Percentiles rank a stretch among this genome's conserved stretches.
phyloP scores from a whole-genome alignment of 176 grass and related monocot species.

The Triticum turgidum region DNA sequence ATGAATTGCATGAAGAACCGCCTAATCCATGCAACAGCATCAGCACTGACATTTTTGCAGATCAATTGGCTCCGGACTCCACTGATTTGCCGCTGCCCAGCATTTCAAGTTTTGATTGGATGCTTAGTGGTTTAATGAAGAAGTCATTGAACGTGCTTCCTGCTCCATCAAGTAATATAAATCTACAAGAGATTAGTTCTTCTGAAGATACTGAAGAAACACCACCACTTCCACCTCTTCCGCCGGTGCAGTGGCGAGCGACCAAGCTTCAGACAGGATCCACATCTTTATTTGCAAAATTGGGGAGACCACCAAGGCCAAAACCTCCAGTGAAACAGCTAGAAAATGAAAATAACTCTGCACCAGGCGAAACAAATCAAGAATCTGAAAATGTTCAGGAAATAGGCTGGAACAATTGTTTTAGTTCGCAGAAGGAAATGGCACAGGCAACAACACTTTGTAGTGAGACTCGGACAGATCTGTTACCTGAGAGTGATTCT shows the following conservation, averaged over 20 bases:
- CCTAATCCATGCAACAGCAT: neutral
- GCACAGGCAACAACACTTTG: neutral
- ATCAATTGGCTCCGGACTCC: conserved; percentile 18
- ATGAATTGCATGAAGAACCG: conserved; percentile 13
- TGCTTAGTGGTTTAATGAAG: conserved; percentile 39
- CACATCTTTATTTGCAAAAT: conserved; percentile 44
- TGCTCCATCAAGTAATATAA: conserved; percentile 30
- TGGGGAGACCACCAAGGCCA: conserved; percentile 48
- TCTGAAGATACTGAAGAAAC: conserved; percentile 38
- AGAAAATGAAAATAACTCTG: conserved; percentile 19
- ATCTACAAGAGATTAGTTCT: conserved; percentile 19
- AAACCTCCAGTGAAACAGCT: conserved; percentile 42
- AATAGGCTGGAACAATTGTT: neutral
- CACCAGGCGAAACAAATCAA: conserved; percentile 8
- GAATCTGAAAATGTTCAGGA: conserved; percentile 27
- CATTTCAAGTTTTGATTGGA: conserved; percentile 46
- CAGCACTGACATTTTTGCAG: conserved; percentile 28
- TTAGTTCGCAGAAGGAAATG: conserved; percentile 45
- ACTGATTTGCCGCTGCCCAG: conserved; percentile 8
- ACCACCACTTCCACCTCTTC: conserved; percentile 63
- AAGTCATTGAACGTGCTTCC: conserved; percentile 35
- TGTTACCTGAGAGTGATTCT: conserved; percentile 11
- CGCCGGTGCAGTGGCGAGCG: conserved; percentile 58
- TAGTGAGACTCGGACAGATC: conserved; percentile 18
- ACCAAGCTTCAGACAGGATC: conserved; percentile 49